Evolutionary conservation across 129 eudicot genomes (phyloP).

Genomic region (Flaveria brownii): DNA sequence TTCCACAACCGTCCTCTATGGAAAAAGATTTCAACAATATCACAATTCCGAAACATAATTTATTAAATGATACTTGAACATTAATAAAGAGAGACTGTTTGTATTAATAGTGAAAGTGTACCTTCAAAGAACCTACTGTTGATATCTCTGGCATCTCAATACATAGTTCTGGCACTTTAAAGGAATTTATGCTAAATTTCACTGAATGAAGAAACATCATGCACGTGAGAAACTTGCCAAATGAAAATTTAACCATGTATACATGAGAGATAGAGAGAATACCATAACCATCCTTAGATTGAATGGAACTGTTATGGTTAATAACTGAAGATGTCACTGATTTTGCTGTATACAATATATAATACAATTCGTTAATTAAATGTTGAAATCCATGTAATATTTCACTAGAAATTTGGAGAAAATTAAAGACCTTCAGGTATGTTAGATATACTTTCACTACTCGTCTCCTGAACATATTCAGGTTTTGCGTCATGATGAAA

Average conservation of each 20-base stretch:
- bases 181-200: slow-evolving; percentile 84
- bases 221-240: slow-evolving; percentile 33
- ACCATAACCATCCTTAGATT: slow-evolving; percentile 63
- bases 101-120: slow-evolving; percentile 22
- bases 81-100: slow-evolving; percentile 4
- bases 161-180: slow-evolving; percentile 88
- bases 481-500: slow-evolving; percentile 43
- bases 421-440: slow-evolving; percentile 54
- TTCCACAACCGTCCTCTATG: slow-evolving; percentile 80
- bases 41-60: not conserved
- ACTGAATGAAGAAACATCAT: slow-evolving; percentile 52
- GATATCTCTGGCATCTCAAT: slow-evolving; percentile 92
- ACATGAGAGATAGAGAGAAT: slow-evolving; percentile 15
- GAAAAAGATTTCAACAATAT: slow-evolving; percentile 14
- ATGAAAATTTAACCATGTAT: not conserved
- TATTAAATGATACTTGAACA: slow-evolving; percentile 10
- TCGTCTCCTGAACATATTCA: slow-evolving; percentile 60
- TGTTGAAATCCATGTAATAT: slow-evolving; percentile 9
- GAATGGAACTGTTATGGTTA: slow-evolving; percentile 38
- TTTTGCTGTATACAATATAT: slow-evolving; percentile 41
- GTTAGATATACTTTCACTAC: slow-evolving; percentile 78
- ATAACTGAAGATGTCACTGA: slow-evolving; percentile 43
- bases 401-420: not conserved
- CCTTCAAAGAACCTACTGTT: slow-evolving; percentile 94
- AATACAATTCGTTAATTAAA: slow-evolving; percentile 18